These are phyloP conservation scores for Madurella mycetomatis DNA, from an alignment of 2,329 filamentous ascomycete genomes.

Conservation along the genomic window DNA sequence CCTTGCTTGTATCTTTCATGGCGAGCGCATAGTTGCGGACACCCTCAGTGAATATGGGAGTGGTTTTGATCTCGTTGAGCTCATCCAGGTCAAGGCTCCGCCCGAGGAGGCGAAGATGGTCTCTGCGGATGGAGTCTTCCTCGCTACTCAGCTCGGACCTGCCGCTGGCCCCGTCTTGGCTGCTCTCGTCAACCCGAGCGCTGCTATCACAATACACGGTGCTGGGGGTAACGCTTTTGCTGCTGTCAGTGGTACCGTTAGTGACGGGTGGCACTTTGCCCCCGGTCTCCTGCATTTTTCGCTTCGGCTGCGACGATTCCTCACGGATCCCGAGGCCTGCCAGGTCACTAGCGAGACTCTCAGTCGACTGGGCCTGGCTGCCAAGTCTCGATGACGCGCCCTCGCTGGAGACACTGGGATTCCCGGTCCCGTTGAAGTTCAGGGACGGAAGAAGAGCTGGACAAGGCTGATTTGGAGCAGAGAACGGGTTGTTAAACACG, in stretches of 20 bases:
- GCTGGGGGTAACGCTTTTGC: neutral
- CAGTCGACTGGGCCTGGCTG: conserved; percentile 1
- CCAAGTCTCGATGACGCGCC: neutral
- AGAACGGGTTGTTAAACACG: neutral
- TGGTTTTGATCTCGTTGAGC: conserved; percentile 28
- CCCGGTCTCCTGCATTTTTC: neutral
- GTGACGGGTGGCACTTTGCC: neutral
- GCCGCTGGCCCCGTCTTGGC: neutral
- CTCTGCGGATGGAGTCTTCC: conserved; percentile 1
- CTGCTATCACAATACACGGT: neutral
- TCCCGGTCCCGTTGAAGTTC: neutral
- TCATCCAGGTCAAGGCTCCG: conserved; percentile 21
- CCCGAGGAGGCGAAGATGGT: conserved; percentile 21
- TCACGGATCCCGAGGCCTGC: neutral
- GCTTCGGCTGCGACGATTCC: neutral
- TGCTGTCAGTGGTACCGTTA: neutral
- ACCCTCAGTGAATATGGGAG: conserved; percentile 31
- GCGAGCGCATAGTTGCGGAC: conserved; percentile 22
- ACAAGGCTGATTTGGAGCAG: neutral
- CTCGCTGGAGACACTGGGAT: neutral
- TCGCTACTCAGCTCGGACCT: conserved; percentile 2
- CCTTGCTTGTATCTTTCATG: neutral
- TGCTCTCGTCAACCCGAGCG: neutral
- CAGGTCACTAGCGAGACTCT: conserved; percentile 3
- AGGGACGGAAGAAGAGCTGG: neutral